Evolutionary conservation across 2,329 filamentous ascomycete genomes (phyloP), one percentile per base, ranked within the genome.

Genomic region (Exophiala sideris): DNA sequence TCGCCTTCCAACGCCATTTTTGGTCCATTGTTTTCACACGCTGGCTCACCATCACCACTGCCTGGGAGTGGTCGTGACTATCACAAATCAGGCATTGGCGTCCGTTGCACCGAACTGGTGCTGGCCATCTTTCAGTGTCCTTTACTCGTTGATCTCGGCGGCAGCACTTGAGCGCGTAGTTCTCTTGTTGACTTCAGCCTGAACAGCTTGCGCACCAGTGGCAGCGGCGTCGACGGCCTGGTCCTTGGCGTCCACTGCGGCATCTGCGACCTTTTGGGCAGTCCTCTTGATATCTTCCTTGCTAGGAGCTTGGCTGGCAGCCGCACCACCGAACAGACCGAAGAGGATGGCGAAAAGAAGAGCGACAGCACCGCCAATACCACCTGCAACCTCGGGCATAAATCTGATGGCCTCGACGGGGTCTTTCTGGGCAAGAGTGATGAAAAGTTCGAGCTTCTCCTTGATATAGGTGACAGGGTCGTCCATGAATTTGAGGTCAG

Each of bases 391-490:
- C 76, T 96, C 94, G 62, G 94, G 94, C 62, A 96, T 88, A 66
- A 90, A 88, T 77, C 89, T 89, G 76, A 91, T 77, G 49, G 91
- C 91, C 76, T 91, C 80, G 62, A 96, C 66, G 54, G 91, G 91
- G 74, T 95, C 87, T 66, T 84, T 82, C 79, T 89, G 83, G 71
- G 85, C 88, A 67, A 97, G 86, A 65, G 85, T 86, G 66, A 94
- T 71, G 83, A 99, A 99, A 60, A 95, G 84, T 65, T 95, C 87
- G 58, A 95, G 72, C 85, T 96, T 97, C 86, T 96, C 89, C 76
- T 86, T 89, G 75, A 96, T 73, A 75, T 88, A 99, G 64, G 77
- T 77, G 65, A 96, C 83, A 45, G 94, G 94, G 80, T 96, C 89
- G 62, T 96, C 92, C 67, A 84, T 76, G 86, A 99, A 97, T 73